Evolutionary conservation across 1,284 basidiomycete species (phyloP), one percentile per base, ranked within the genome.

Genomic region (Cryptococcus sp.): DNA sequence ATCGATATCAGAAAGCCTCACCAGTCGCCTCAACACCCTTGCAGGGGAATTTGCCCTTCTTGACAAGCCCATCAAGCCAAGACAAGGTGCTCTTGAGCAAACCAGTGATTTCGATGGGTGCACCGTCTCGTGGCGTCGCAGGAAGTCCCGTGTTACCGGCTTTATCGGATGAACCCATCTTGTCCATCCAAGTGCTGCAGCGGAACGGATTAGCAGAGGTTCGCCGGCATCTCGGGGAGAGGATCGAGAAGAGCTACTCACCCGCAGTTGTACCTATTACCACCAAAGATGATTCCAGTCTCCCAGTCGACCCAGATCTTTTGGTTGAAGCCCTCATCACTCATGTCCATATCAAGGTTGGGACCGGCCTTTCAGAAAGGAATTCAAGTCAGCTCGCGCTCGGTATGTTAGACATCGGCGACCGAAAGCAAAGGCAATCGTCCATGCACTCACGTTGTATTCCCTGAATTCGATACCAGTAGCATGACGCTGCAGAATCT

Each of bases 101-200:
- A 15, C 94, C 95, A 1, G 88, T 94, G 62, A 99, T 97, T 79
- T 99, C 95, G 38, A 99, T 83, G 0, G 95, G 93, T 0, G 95
- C 91, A 17, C 95, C 95, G 75, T 99, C 94, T 64, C 95, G 83
- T 2, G 95, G 93, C 0, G 94, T 95, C 15, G 93, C 95, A 5
- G 95, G 95, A 25, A 89, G 79, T 20, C 95, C 96, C 78, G 94
- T 95, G 62, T 91, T 98, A 3, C 93, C 91, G 8, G 96, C 94
- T 69, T 88, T 90, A 58, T 81, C 82, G 1, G 89, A 92, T 70
- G 93, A 92, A 44, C 93, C 93, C 89, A 93, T 95, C 83, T 95
- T 95, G 81, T 95, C 92, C 91, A 93, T 93, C 92, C 92, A 95
- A 0, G 93, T 94, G 38, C 91, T 91, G 69, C 88, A 34, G 13